Percentiles rank a stretch among this genome's conserved stretches.
phyloP scores from a whole-genome alignment of 805 yeast genomes.

The Wickerhamiella spandovensis region DNA sequence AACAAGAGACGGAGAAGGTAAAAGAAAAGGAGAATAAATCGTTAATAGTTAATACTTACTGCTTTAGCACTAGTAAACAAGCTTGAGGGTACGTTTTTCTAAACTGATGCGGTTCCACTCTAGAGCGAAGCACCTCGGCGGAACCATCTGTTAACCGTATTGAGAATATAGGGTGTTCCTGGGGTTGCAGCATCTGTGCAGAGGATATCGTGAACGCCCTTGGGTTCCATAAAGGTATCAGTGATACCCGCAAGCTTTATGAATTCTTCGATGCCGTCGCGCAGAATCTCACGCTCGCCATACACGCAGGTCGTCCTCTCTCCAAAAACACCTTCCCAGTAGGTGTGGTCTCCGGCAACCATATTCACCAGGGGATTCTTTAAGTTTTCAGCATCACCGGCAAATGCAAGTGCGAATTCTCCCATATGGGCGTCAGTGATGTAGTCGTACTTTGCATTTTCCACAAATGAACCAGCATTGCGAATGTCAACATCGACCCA shows the following conservation, averaged over 20 bases:
- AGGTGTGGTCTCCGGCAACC: slow-evolving; percentile 6
- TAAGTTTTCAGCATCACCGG: slow-evolving; percentile 3
- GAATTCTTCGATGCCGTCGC: slow-evolving; percentile 12
- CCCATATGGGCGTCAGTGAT: slow-evolving; percentile 5
- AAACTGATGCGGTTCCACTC: background rate
- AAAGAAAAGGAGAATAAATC: background rate
- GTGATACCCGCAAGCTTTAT: slow-evolving; percentile 3
- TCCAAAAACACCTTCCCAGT: slow-evolving; percentile 13
- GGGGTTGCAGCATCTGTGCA: background rate
- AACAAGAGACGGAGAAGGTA: no score
- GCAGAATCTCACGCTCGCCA: slow-evolving; percentile 16
- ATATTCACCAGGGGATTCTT: slow-evolving; percentile 12
- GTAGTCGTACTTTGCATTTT: slow-evolving; percentile 7
- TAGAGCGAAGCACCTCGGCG: background rate
- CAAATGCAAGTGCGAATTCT: slow-evolving; percentile 7
- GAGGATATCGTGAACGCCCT: slow-evolving; percentile 15
- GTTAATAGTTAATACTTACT: no score
- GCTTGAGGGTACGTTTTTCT: no score
- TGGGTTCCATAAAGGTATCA: slow-evolving; percentile 8
- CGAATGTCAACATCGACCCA: slow-evolving; percentile 13
- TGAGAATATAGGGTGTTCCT: background rate
- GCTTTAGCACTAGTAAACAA: no score
- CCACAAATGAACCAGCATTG: slow-evolving; percentile 8
- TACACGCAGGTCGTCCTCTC: slow-evolving; percentile 9
- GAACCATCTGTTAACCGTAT: background rate